Evolutionary conservation across 768 basidiomycete species (phyloP), one percentile per base, ranked within the genome.

Genomic region (Suillus brevipes): DNA sequence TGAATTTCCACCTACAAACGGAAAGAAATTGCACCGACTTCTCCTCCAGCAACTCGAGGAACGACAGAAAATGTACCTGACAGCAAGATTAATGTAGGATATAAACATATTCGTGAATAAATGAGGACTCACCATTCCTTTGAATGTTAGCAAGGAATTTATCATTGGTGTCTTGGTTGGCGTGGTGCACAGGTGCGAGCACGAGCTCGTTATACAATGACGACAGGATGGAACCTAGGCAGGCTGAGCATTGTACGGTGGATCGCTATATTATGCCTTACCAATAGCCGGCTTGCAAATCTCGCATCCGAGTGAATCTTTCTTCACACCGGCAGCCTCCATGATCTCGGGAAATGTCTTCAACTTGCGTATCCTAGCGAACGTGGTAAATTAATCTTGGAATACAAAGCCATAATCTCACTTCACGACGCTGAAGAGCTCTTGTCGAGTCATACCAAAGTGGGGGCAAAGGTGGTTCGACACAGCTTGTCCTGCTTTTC

Each of bases 161-260:
- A 69, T 91, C 89, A 67, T 91, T 90, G 3, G 89, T 90, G 65
- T 90, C 89, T 72, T 91, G 89, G 60, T 88, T 86, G 65, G 86
- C 81, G 66, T 88, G 88, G 68, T 90, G 89, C 14, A 75, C 79
- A 0, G 86, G 84, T 18, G 83, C 77, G 81, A 91, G 82, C 61
- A 92, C 76, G 67, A 85, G 84, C 67, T 89, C 89, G 67, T 90
- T 91, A 75, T 83, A 85, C 8, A 85, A 68, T 0, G 82, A 82
- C 0, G 83, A 81, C 23, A 86, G 74, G 60, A 85, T 81, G 52
- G 71, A 74, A 14, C 68, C 78, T 79, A 49, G 14, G 40, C 31
- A 4, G 2, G 20, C 7, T 38, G 43, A 50, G 49, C 20, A 58
- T 16, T 50, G 9, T 34, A 55, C 20, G 50, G 60, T 34, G n/a